Percentiles rank a stretch among this genome's conserved stretches.
These are phyloP conservation scores for Passalora sequoiae DNA, from an alignment of 2,329 filamentous ascomycete species.

Conservation along the genomic window DNA sequence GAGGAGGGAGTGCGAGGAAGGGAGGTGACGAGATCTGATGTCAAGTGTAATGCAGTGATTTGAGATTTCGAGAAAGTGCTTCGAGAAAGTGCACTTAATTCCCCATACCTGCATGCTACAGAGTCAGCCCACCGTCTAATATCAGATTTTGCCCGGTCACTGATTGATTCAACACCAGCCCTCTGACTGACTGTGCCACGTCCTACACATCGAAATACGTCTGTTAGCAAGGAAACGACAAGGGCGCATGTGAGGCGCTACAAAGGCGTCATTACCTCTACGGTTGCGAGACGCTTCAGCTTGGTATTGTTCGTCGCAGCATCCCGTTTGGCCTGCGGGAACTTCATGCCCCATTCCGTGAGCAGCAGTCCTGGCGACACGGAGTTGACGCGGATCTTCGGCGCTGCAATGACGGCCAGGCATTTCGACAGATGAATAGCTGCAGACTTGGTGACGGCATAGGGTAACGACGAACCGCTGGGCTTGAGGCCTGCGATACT, in stretches of 20 bases:
- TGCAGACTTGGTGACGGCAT: slow-evolving; percentile 37
- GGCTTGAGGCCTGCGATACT: slow-evolving; percentile 60
- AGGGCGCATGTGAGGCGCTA: no score
- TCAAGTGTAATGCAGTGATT: no score
- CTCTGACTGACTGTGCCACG: slow-evolving; percentile 51
- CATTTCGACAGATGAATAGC: slow-evolving; percentile 52
- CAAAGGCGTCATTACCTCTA: no score
- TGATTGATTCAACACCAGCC: slow-evolving; percentile 46
- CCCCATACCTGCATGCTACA: no score
- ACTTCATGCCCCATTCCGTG: slow-evolving; percentile 47
- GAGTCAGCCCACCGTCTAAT: slow-evolving; percentile 39
- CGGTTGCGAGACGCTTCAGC: slow-evolving; percentile 50
- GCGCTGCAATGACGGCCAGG: slow-evolving; percentile 50
- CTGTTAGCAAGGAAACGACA: no score
- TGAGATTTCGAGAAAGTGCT: background rate
- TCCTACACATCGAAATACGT: no score
- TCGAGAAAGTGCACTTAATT: background rate
- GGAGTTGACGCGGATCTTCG: slow-evolving; percentile 55
- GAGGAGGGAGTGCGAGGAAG: background rate
- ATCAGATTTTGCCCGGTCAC: slow-evolving; percentile 52
- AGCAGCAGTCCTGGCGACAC: slow-evolving; percentile 51
- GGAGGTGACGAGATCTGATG: no score
- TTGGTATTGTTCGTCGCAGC: slow-evolving; percentile 41
- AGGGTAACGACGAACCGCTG: slow-evolving; percentile 54
- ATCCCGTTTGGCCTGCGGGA: slow-evolving; percentile 42